A percentile compares a stretch with the other conserved stretches of the same genome.
phyloP scores from a whole-genome alignment of 306 rosid species.

The Hylodesmum podocarpum region DNA sequence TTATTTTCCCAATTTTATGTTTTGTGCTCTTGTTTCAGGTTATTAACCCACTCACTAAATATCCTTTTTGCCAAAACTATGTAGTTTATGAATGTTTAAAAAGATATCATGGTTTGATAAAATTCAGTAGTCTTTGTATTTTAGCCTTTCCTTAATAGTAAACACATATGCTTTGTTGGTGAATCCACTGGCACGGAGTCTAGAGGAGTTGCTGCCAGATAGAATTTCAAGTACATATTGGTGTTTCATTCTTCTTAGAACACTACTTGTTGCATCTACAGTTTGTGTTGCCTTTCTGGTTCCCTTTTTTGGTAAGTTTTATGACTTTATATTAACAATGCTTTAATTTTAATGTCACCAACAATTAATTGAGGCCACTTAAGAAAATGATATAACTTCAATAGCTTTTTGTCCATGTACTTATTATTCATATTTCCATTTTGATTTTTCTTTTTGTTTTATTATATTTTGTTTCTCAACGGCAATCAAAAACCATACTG shows the following conservation, averaged over 20 bases:
- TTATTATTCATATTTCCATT: not conserved
- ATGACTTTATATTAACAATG: not conserved
- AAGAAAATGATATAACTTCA: not conserved
- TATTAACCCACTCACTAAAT: constrained; percentile 73
- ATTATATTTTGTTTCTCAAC: not conserved
- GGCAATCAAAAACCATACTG: not conserved
- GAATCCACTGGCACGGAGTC: constrained; percentile 81
- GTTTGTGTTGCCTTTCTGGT: constrained; percentile 70
- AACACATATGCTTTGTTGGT: constrained; percentile 64
- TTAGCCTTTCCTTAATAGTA: constrained; percentile 49
- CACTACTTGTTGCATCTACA: constrained; percentile 56
- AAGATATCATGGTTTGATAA: constrained; percentile 6
- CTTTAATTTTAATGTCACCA: not conserved
- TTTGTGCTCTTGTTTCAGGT: constrained; percentile 52
- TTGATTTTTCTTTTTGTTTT: not conserved
- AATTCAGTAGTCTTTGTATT: not conserved
- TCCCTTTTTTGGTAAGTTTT: constrained; percentile 70
- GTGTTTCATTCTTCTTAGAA: constrained; percentile 62
- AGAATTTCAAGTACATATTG: constrained; percentile 41
- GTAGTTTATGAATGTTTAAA: not conserved
- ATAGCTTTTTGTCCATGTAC: not conserved
- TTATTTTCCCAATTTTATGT: constrained; percentile 14
- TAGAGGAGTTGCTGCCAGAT: constrained; percentile 71
- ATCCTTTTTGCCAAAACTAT: constrained; percentile 45
- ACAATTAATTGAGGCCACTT: not conserved